Percentiles rank a stretch among this genome's conserved stretches.
Conservation (phyloP, 768 basidiomycete genomes). For the Leccinum variicolor region DNA sequence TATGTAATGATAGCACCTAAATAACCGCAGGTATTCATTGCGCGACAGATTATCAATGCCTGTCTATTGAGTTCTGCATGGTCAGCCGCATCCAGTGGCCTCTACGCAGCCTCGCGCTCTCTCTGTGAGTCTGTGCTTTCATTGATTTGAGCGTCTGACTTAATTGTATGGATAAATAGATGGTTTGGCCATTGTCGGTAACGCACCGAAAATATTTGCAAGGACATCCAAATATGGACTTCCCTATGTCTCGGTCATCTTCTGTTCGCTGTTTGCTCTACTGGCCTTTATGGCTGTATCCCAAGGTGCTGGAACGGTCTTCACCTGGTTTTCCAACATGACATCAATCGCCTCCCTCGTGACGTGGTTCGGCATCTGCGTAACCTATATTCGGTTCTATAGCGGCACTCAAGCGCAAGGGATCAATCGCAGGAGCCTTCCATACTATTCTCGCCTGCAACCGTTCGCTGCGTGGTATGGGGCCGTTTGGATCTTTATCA, state of each 20-base stretch:
- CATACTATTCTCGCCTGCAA: conserved; percentile 65
- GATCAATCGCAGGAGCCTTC: conserved; percentile 64
- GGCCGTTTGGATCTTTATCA: conserved; percentile 33
- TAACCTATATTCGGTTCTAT: conserved; percentile 83
- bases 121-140: conserved; percentile 51
- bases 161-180: conserved; percentile 40
- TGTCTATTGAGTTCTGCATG: background rate
- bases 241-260: conserved; percentile 69
- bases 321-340: conserved; percentile 79
- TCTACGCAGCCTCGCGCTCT: conserved; percentile 64
- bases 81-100: background rate
- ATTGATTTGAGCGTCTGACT: background rate
- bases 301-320: conserved; percentile 66
- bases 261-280: conserved; percentile 62
- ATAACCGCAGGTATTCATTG: background rate
- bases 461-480: conserved; percentile 72
- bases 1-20: background rate
- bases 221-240: conserved; percentile 69
- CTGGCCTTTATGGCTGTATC: conserved; percentile 83
- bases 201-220: conserved; percentile 80
- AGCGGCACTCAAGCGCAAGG: conserved; percentile 80
- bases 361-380: conserved; percentile 76
- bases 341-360: conserved; percentile 63
- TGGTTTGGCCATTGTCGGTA: conserved; percentile 74
- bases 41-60: background rate